These are phyloP conservation scores for Moesziomyces globuligerus DNA, from an alignment of 1,284 basidiomycete genomes.

Conservation along the genomic window DNA sequence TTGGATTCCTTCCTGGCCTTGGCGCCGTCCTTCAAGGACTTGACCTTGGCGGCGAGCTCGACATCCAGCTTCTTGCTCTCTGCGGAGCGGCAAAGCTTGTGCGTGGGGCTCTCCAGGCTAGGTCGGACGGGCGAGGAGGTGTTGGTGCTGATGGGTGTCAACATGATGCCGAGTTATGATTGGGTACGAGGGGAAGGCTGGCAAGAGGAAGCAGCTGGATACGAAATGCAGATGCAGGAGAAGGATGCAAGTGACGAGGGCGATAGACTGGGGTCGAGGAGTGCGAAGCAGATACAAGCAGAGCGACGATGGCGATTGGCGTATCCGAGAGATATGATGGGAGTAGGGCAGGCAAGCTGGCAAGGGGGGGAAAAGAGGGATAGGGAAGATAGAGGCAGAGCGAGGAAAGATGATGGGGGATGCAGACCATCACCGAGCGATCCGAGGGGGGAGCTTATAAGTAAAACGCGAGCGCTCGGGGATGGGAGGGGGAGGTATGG, in stretches of 20 bases:
- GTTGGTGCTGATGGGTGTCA: constrained; percentile 50
- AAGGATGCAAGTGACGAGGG: constrained; percentile 16
- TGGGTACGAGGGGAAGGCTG: not conserved
- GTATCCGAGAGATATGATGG: constrained; percentile 35
- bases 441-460: constrained; percentile 49
- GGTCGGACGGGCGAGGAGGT: constrained; percentile 34
- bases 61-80: constrained; percentile 48
- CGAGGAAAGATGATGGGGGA: constrained; percentile 26
- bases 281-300: constrained; percentile 20
- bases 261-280: constrained; percentile 14
- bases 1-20: constrained; percentile 50
- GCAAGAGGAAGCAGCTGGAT: constrained; percentile 11
- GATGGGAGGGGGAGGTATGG: constrained; percentile 23
- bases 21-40: constrained; percentile 43
- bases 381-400: constrained; percentile 17
- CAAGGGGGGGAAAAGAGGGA: constrained; percentile 6
- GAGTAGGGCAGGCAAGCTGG: constrained; percentile 16
- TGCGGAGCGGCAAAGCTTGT: constrained; percentile 39
- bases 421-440: constrained; percentile 42
- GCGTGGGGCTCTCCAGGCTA: constrained; percentile 38
- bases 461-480: constrained; percentile 25
- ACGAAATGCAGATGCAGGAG: constrained; percentile 23
- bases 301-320: constrained; percentile 5
- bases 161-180: constrained; percentile 21
- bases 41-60: constrained; percentile 43